Evolutionary conservation across 1,284 basidiomycete species (phyloP), one percentile per base, ranked within the genome.

Genomic region (Rhodotorula glutinis): DNA sequence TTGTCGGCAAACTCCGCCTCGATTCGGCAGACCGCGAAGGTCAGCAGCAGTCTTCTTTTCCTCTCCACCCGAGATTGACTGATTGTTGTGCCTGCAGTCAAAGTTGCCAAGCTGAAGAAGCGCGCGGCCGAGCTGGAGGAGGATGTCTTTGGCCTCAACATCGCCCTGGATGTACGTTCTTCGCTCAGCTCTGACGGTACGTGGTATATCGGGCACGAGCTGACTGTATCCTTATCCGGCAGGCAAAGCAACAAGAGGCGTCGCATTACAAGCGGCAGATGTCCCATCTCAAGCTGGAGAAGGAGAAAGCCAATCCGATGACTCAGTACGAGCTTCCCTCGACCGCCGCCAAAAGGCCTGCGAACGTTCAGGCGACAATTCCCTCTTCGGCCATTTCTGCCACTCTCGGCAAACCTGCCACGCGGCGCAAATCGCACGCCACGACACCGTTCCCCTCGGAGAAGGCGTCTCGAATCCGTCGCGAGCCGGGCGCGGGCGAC

Each of bases 181-280:
- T 40, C 16, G 1, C 17, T 51, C 8, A 10, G 0, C 11, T 19
- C 29, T n/a, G 21, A 21, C 19, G 5, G 25, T 4, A 13, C 41
- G 33, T 21, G 5, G 4, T 13, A 19, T 19, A 23, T 3, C 16
- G 10, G 0, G 16, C 19, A 19, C 4, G 16, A 44, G 9, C 55
- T 65, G 44, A 65, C 51, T 1, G 3, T 23, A 3, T 3, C 19
- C 41, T 19, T 1, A 1, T 16, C 59, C 3, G 16, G 5, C 55
- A 72, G 71, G 63, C 69, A 13, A 73, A 73, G 44, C 71, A 73
- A 55, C 69, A 70, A 43, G 71, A 73, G 43, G 66, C 66, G 5
- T 61, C 66, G 40, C 59, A 65, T 17, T 68, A 65, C 65, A 70
- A 73, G 52, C 71, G 71, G 3, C 63, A 73, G 47, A 55, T 70